phyloP scores from a whole-genome alignment of 176 grass and related monocot species.

The Rhipidocladum racemiflorum region DNA sequence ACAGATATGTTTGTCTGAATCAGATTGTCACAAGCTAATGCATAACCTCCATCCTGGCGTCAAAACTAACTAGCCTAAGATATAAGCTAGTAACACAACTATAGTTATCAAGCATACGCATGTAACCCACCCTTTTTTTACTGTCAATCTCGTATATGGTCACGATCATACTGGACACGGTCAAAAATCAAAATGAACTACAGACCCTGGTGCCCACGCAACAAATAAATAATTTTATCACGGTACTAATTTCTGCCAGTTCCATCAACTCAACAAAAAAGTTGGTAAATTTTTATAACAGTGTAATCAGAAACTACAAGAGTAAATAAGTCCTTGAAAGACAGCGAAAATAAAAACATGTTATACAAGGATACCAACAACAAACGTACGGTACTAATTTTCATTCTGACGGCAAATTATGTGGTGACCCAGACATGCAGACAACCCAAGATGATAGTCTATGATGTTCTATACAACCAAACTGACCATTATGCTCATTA shows the following conservation, averaged over 20 bases:
- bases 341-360: neutral
- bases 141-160: neutral
- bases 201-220: neutral
- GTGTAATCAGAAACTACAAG: neutral
- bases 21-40: neutral
- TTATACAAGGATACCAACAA: slow-evolving; percentile 9
- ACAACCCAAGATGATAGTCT: neutral
- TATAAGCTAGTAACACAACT: too few relatives aligned
- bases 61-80: too few relatives aligned
- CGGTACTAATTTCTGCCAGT: neutral
- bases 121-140: too few relatives aligned
- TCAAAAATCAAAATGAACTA: neutral
- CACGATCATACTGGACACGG: neutral
- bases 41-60: neutral
- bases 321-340: neutral
- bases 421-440: neutral
- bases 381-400: slow-evolving; percentile 5
- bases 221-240: neutral
- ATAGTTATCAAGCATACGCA: too few relatives aligned
- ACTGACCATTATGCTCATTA: neutral
- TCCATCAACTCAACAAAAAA: neutral
- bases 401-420: neutral
- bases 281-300: neutral
- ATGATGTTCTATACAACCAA: slow-evolving; percentile 42
- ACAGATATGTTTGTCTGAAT: too few relatives aligned